These are phyloP conservation scores for Spinacia oleracea DNA, from an alignment of 179 eudicot species.

Conservation along the genomic window DNA sequence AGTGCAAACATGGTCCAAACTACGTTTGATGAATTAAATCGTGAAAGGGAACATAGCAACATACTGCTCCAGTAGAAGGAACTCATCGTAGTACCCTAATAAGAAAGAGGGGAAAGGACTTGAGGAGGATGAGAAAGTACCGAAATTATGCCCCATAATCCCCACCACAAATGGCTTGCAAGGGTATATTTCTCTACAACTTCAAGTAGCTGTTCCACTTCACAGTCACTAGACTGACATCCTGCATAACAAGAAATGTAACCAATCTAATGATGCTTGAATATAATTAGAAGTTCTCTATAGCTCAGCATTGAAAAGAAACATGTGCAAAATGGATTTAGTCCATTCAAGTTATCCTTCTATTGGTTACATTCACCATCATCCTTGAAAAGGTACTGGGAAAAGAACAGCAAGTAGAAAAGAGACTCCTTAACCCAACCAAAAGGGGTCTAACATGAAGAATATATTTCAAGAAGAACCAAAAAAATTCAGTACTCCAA, in stretches of 20 bases:
- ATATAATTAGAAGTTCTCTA: background rate
- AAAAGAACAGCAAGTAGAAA: background rate
- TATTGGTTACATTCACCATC: background rate
- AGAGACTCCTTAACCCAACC: background rate
- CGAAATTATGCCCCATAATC: slow-evolving; percentile 96
- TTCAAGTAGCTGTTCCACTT: slow-evolving; percentile 52
- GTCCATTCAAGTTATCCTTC: background rate
- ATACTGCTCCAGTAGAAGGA: background rate
- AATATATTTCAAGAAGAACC: background rate
- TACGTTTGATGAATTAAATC: background rate
- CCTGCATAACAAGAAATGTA: slow-evolving; percentile 30
- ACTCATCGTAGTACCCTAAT: background rate
- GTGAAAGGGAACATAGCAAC: background rate
- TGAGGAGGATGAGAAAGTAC: slow-evolving; percentile 35
- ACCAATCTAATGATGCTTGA: background rate
- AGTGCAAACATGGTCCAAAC: background rate
- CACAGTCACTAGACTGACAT: slow-evolving; percentile 45
- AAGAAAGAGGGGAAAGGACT: slow-evolving; percentile 3
- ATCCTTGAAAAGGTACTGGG: background rate
- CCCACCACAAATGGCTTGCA: slow-evolving; percentile 85
- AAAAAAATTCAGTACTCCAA: background rate
- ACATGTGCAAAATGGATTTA: background rate
- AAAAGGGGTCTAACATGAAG: background rate
- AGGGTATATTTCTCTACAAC: slow-evolving; percentile 85
- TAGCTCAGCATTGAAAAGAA: background rate